Base-by-base conservation (phyloP, 176 grass and related monocot genomes). In the Alloteropsis semialata region DNA sequence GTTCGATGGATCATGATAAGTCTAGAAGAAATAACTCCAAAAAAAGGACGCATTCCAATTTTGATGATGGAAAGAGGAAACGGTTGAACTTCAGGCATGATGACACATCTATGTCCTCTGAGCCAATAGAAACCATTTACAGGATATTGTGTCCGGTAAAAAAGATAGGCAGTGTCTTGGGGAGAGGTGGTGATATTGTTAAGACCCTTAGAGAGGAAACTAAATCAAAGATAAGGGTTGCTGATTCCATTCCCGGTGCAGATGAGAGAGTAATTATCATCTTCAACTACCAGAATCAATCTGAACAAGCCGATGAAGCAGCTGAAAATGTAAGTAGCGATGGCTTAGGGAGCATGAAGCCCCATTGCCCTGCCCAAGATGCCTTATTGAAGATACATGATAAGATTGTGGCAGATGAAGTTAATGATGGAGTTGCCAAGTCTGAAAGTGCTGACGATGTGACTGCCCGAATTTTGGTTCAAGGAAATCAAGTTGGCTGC, bases 161-260 rank as follows among this genome's bases (percentile, higher is more conserved):
- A 80, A 99, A 93, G 81, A 96, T 99, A 56, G 93, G 96, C 18
- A 90, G 91, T 77, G 89, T 99, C 62, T 85, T 99, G 68, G 96
- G 96, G 36, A 92, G 85, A 78, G 96, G 93, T 58, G 96, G 96
- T 85, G 91, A 92, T 32, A 82, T 99, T 86, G 92, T 99, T 74
- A 93, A 95, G 72, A 69, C 91, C 54, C 87, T 99, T 49, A 91
- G 96, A 79, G 90, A 92, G 45, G 91, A 96, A 78, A 96, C 93
- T 63, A 92, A 92, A 91, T 87, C 96, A 69, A 99, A 99, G 82
- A 99, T 99, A 92, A 85, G 93, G 72, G 91, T 99, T 86, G 93
- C 91, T 53, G 93, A 99, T 93, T 81, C 91, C 78, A 93, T 99
- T 91, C 91, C 91, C 69, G 91, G 93, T 71, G 93, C 96, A 17